These are phyloP conservation scores for Pelargonium citronellum DNA, from an alignment of 441 rosid genomes.

Conservation along the genomic window DNA sequence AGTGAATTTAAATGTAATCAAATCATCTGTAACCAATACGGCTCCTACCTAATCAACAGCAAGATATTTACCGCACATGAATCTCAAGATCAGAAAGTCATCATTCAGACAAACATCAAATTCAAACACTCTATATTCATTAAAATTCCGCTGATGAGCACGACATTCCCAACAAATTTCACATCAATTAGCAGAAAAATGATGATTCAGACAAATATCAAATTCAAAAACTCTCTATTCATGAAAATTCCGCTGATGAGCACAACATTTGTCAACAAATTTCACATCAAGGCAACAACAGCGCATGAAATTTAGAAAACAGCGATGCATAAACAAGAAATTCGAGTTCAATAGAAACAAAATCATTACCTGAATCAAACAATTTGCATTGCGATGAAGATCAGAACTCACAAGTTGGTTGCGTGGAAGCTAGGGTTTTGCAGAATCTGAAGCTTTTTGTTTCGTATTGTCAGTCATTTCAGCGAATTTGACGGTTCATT, in stretches of 20 bases:
- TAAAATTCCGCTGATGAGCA: not conserved
- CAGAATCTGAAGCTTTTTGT: not conserved
- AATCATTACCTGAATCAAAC: not conserved
- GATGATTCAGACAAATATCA: not conserved
- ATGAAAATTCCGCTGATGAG: not conserved
- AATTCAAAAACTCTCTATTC: not conserved
- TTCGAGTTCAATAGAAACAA: not conserved
- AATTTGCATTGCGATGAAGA: not conserved
- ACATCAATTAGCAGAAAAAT: not conserved
- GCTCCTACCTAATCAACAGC: not conserved
- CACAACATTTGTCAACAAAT: not conserved
- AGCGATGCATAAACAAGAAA: not conserved
- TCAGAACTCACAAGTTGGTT: not conserved
- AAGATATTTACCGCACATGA: not conserved
- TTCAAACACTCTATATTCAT: not conserved
- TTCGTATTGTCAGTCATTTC: not conserved
- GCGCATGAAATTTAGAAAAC: not conserved
- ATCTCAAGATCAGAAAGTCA: not conserved
- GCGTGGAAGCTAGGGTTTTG: not conserved
- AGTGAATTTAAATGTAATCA: not conserved
- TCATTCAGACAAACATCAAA: not conserved
- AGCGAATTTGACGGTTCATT: constrained; percentile 4
- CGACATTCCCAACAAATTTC: not conserved
- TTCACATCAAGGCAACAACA: not conserved
- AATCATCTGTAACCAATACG: not conserved